Percentiles rank a stretch among this genome's conserved stretches.
Evolutionary conservation across 306 rosid genomes (phyloP).

Genomic region (Cucurbita pepo): DNA sequence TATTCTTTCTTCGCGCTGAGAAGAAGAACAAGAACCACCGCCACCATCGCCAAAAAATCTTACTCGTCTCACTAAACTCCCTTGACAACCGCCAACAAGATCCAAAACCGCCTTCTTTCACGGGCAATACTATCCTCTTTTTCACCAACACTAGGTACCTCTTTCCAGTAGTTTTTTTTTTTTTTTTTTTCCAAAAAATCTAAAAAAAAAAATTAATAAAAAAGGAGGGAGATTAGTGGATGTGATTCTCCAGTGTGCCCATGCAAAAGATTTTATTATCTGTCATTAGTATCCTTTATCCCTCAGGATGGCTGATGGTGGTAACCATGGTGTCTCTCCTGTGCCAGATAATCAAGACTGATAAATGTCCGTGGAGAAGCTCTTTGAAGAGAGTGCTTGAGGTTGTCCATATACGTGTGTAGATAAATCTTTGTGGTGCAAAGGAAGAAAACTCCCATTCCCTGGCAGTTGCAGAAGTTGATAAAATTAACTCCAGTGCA

Average conservation of each 20-base stretch:
- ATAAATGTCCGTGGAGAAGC: not conserved
- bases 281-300: too few species aligned
- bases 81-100: slow-evolving; percentile 10
- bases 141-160: slow-evolving; percentile 20
- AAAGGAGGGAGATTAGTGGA: too few species aligned
- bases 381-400: not conserved
- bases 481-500: not conserved
- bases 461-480: not conserved
- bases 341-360: not conserved
- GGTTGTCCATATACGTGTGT: not conserved
- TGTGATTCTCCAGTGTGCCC: too few species aligned
- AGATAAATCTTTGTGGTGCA: not conserved
- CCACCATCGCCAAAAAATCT: slow-evolving; percentile 12
- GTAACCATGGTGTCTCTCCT: not conserved
- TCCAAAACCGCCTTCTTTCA: slow-evolving; percentile 15
- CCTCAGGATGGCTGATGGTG: not conserved
- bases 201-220: too few species aligned
- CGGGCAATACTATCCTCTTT: slow-evolving; percentile 14
- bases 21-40: not conserved
- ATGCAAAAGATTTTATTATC: too few species aligned
- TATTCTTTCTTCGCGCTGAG: slow-evolving; percentile 26
- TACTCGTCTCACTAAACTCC: not conserved
- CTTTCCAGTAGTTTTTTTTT: not conserved
- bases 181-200: too few species aligned
- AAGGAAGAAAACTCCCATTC: too few species aligned